phyloP scores from a whole-genome alignment of 352 stramenopile species.

The Globisporangium rhizosaccharum region DNA sequence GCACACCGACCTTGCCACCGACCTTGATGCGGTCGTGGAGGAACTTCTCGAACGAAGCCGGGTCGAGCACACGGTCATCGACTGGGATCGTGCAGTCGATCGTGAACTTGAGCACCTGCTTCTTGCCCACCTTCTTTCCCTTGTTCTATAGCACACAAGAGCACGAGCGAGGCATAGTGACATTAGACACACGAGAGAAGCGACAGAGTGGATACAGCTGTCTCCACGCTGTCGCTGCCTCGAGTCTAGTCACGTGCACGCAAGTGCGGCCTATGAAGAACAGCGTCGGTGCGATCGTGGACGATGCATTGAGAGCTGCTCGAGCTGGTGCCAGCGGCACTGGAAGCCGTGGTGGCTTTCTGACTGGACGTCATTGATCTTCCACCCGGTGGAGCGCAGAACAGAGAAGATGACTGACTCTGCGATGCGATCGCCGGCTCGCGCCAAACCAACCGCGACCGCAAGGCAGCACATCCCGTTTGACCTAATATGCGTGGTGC shows the following conservation, averaged over 20 bases:
- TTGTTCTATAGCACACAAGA: constrained; percentile 37
- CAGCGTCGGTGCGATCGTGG: too few relatives aligned
- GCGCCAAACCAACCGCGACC: background rate
- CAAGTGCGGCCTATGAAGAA: background rate
- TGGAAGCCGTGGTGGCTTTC: background rate
- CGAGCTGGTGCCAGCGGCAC: too few relatives aligned
- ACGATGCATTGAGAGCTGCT: too few relatives aligned
- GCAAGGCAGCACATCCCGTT: constrained; percentile 11
- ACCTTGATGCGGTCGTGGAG: constrained; percentile 99
- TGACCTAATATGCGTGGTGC: constrained; percentile 44
- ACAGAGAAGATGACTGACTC: constrained; percentile 33
- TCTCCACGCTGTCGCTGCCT: background rate
- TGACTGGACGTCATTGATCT: background rate
- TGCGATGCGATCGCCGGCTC: constrained; percentile 13
- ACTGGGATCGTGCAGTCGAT: constrained; percentile 95
- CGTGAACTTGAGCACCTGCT: constrained; percentile 90
- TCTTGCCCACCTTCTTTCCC: constrained; percentile 88
- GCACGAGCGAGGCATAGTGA: background rate
- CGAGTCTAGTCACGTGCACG: background rate
- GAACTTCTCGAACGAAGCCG: constrained; percentile 99
- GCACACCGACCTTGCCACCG: constrained; percentile 96
- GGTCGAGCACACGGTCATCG: constrained; percentile 98
- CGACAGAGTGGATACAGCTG: background rate
- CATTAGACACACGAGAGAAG: constrained; percentile 6
- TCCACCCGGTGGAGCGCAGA: constrained; percentile 19